Percentiles rank a stretch among this genome's conserved stretches.
Conservation (phyloP, 2,329 filamentous ascomycete species). For the Endocalyx cinctus region DNA sequence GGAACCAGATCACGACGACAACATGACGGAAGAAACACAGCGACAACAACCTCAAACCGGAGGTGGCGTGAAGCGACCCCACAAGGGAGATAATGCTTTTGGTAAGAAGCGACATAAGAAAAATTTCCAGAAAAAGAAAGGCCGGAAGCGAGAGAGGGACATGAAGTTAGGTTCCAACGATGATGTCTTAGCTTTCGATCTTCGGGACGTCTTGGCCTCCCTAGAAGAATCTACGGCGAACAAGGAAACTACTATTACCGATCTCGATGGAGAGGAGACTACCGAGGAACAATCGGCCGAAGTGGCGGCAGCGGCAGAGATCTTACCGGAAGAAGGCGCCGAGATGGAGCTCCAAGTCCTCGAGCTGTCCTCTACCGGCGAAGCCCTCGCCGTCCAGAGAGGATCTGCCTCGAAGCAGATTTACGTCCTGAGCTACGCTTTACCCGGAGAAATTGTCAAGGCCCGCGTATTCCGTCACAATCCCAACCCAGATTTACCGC, state of each 20-base stretch:
- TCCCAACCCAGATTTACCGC: conserved; percentile 48
- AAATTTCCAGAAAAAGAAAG: conserved; percentile 46
- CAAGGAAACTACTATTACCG: conserved; percentile 21
- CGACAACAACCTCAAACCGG: too few species aligned
- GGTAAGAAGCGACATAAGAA: too few species aligned
- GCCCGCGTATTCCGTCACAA: conserved; percentile 77
- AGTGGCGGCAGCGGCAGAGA: too few species aligned
- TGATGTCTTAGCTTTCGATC: conserved; percentile 61
- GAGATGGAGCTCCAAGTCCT: conserved; percentile 80
- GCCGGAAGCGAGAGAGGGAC: conserved; percentile 52
- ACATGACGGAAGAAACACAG: too few species aligned
- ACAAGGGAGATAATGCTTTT: too few species aligned
- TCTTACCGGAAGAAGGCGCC: conserved; percentile 61
- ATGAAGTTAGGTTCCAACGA: conserved; percentile 60
- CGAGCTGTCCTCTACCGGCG: conserved; percentile 84
- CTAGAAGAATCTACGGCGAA: conserved; percentile 29
- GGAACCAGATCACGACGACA: too few species aligned
- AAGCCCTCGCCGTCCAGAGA: conserved; percentile 74
- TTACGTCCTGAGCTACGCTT: conserved; percentile 83
- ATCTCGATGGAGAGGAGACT: conserved; percentile 18
- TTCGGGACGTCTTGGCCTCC: conserved; percentile 49
- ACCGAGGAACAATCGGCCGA: conserved; percentile 21
- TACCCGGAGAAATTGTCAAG: conserved; percentile 76
- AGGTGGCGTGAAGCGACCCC: too few species aligned
- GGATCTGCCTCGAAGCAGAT: conserved; percentile 61